Conservation (phyloP, 345 rosid genomes). For the Gynandropsis gynandra region DNA sequence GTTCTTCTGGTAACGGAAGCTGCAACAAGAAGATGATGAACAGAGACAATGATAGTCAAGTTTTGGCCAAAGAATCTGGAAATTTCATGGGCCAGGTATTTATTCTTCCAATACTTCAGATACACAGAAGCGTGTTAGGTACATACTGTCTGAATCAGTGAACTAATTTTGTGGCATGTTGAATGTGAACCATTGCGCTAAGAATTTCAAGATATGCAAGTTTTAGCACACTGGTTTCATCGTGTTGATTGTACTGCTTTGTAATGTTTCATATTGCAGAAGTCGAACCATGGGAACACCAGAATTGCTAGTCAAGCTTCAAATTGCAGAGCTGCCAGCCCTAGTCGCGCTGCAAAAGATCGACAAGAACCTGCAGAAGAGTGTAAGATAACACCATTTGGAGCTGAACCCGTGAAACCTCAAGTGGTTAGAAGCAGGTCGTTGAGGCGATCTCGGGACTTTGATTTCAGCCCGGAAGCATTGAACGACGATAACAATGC, state of each 20-base stretch:
- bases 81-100: slow-evolving; percentile 33
- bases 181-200: too few relatives aligned
- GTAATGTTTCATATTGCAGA: slow-evolving; percentile 26
- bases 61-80: slow-evolving; percentile 25
- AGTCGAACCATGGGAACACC: slow-evolving; percentile 28
- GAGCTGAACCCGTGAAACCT: slow-evolving; percentile 35
- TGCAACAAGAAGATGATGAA: slow-evolving; percentile 25
- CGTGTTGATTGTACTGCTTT: slow-evolving; percentile 4
- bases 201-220: too few relatives aligned
- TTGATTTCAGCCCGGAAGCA: slow-evolving; percentile 57
- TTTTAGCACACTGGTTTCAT: background rate
- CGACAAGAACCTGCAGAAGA: slow-evolving; percentile 31
- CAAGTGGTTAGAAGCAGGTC: slow-evolving; percentile 63
- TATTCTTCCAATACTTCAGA: too few relatives aligned
- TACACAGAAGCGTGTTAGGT: too few relatives aligned
- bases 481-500: slow-evolving; percentile 38
- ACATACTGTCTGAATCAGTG: too few relatives aligned
- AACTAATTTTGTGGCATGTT: too few relatives aligned
- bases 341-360: slow-evolving; percentile 29
- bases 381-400: slow-evolving; percentile 26
- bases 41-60: slow-evolving; percentile 21
- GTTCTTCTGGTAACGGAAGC: slow-evolving; percentile 17
- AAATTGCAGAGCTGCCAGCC: slow-evolving; percentile 24
- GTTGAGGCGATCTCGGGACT: slow-evolving; percentile 59
- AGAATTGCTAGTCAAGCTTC: slow-evolving; percentile 26